Percentiles rank a stretch among this genome's conserved stretches.
Evolutionary conservation across 2,329 filamentous ascomycete species (phyloP).

Genomic region (Colletotrichum trifolii): DNA sequence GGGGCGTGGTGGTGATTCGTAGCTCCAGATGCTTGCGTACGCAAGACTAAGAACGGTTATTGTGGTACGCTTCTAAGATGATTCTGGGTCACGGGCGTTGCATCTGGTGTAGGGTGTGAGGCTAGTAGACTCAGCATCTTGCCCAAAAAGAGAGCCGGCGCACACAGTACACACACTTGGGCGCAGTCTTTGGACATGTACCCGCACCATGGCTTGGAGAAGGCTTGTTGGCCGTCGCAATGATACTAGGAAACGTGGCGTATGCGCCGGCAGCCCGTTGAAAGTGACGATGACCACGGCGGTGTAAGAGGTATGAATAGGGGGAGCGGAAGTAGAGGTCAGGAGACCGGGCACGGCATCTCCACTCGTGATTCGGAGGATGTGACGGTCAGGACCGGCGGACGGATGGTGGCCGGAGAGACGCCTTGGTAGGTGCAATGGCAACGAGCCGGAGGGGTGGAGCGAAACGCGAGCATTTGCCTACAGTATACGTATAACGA

Average conservation of each 20-base stretch:
- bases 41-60: conserved; percentile 10
- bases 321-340: conserved; percentile 21
- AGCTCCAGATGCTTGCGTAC: conserved; percentile 23
- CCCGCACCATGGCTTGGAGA: conserved; percentile 6
- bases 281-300: conserved; percentile 15
- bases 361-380: conserved; percentile 16
- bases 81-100: conserved; percentile 1
- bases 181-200: conserved; percentile 16
- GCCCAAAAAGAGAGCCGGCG: conserved; percentile 4
- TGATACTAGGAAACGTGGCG: conserved; percentile 16
- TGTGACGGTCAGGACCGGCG: conserved; percentile 21
- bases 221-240: conserved; percentile 27
- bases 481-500: background rate
- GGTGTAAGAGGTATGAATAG: conserved; percentile 22
- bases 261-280: conserved; percentile 17
- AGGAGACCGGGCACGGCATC: conserved; percentile 21
- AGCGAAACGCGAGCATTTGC: conserved; percentile 6
- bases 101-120: conserved; percentile 19
- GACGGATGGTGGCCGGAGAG: conserved; percentile 9
- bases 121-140: conserved; percentile 6
- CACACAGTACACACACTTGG: conserved; percentile 33
- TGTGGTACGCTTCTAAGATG: background rate
- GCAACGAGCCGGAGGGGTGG: conserved; percentile 19
- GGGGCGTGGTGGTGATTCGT: conserved; percentile 16
- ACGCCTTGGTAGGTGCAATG: conserved; percentile 29